Percentiles rank a stretch among this genome's conserved stretches.
These are phyloP conservation scores for Posidonia oceanica DNA, from an alignment of 116 monocot species.

Conservation along the genomic window DNA sequence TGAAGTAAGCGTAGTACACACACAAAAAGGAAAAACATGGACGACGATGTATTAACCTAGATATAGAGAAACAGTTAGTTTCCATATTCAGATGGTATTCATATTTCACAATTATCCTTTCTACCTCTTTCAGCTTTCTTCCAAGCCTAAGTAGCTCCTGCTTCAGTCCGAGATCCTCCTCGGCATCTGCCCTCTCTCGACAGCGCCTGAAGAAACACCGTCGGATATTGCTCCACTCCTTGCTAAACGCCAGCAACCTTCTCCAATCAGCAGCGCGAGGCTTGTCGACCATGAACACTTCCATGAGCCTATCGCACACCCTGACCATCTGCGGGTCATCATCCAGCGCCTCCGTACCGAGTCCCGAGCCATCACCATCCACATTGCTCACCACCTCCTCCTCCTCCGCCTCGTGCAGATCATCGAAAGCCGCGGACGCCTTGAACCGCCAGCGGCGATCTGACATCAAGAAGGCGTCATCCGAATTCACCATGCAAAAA, in stretches of 20 bases:
- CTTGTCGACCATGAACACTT: slow-evolving; percentile 91
- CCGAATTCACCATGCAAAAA: too few relatives aligned
- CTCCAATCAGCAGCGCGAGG: slow-evolving; percentile 80
- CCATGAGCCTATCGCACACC: slow-evolving; percentile 82
- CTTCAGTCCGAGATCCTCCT: slow-evolving; percentile 62
- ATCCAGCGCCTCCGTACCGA: slow-evolving; percentile 4
- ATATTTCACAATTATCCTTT: too few relatives aligned
- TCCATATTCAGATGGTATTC: too few relatives aligned
- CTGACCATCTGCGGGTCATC: slow-evolving; percentile 51
- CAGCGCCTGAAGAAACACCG: slow-evolving; percentile 69
- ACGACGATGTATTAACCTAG: too few relatives aligned
- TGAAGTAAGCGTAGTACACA: too few relatives aligned
- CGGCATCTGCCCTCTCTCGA: slow-evolving; percentile 62
- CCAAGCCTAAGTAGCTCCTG: slow-evolving; percentile 66
- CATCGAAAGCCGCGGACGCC: too few relatives aligned
- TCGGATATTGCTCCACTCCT: slow-evolving; percentile 58
- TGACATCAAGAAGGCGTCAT: too few relatives aligned
- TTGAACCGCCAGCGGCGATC: not conserved
- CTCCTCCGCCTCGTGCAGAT: not conserved
- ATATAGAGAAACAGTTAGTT: too few relatives aligned
- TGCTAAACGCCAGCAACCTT: slow-evolving; percentile 85
- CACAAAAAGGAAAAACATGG: too few relatives aligned
- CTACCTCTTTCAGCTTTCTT: slow-evolving; percentile 89
- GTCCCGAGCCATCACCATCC: slow-evolving; percentile 9
- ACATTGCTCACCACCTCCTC: not conserved